Evolutionary conservation across 192 early-diverging fungal species (phyloP).

Genomic region (Backusella australiensis): DNA sequence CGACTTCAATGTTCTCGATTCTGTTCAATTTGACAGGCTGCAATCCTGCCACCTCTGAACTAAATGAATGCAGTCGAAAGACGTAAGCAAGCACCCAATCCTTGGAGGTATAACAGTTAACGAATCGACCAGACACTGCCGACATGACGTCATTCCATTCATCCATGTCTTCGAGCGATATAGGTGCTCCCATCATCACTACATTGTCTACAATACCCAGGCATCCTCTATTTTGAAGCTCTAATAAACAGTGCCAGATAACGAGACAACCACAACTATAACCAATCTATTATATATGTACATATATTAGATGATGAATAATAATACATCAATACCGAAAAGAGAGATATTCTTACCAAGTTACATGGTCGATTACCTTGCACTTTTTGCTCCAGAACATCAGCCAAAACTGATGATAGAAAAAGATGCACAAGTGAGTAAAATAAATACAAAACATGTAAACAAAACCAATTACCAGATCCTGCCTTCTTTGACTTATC

Average conservation of each 20-base stretch:
- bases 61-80: constrained; percentile 49
- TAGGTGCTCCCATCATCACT: constrained; percentile 53
- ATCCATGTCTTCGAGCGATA: constrained; percentile 34
- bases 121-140: constrained; percentile 45
- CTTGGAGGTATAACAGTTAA: constrained; percentile 54
- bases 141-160: constrained; percentile 42
- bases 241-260: constrained; percentile 55
- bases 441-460: not conserved
- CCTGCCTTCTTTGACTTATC: constrained; percentile 57
- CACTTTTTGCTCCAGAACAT: constrained; percentile 50
- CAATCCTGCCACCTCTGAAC: constrained; percentile 47
- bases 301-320: not conserved
- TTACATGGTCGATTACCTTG: constrained; percentile 56
- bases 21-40: constrained; percentile 29
- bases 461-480: constrained; percentile 24
- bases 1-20: constrained; percentile 52
- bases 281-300: constrained; percentile 33
- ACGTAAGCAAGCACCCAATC: constrained; percentile 51
- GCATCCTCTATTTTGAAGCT: constrained; percentile 41
- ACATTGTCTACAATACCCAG: constrained; percentile 51
- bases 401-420: constrained; percentile 43
- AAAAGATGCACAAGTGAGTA: not conserved
- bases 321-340: not conserved
- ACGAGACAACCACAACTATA: constrained; percentile 57
- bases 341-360: constrained; percentile 29